Evolutionary conservation across 2,329 filamentous ascomycete genomes (phyloP).

Genomic region (Talaromyces sp.): DNA sequence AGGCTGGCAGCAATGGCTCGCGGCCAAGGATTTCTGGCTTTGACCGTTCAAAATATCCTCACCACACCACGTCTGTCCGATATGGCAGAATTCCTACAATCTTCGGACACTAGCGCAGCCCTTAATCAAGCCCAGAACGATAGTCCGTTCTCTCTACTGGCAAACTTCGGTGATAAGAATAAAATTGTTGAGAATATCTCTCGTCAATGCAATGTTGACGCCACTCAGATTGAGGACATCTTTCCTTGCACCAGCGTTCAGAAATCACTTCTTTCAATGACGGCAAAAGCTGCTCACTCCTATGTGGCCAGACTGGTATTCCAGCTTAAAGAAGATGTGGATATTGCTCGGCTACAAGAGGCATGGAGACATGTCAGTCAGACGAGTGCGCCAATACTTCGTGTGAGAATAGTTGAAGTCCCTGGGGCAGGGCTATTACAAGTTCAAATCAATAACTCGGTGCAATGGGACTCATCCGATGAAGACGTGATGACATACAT

Average conservation of each 20-base stretch:
- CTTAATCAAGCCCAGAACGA: neutral
- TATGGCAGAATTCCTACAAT: neutral
- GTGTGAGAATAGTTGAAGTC: conserved; percentile 31
- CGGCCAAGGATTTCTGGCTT: neutral
- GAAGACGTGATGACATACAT: conserved; percentile 23
- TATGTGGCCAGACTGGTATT: conserved; percentile 35
- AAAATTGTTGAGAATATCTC: neutral
- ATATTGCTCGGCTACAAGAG: conserved; percentile 36
- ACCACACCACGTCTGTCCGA: neutral
- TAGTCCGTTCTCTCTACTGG: conserved; percentile 6
- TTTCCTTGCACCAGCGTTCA: conserved; percentile 42
- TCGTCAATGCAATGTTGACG: neutral
- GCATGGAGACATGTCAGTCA: conserved; percentile 1
- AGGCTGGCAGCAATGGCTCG: conserved; percentile 4
- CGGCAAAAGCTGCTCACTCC: conserved; percentile 39
- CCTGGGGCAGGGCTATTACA: conserved; percentile 35
- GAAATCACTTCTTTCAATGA: conserved; percentile 45
- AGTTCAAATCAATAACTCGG: conserved; percentile 21
- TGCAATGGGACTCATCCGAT: neutral
- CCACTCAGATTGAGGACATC: conserved; percentile 34
- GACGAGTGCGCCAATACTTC: conserved; percentile 5
- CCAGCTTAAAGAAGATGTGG: neutral
- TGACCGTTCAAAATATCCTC: conserved; percentile 1
- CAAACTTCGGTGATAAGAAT: neutral
- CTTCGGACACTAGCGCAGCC: neutral